Evolutionary conservation across 1,284 basidiomycete species (phyloP), one percentile per base, ranked within the genome.

Genomic region (Somion occarium): DNA sequence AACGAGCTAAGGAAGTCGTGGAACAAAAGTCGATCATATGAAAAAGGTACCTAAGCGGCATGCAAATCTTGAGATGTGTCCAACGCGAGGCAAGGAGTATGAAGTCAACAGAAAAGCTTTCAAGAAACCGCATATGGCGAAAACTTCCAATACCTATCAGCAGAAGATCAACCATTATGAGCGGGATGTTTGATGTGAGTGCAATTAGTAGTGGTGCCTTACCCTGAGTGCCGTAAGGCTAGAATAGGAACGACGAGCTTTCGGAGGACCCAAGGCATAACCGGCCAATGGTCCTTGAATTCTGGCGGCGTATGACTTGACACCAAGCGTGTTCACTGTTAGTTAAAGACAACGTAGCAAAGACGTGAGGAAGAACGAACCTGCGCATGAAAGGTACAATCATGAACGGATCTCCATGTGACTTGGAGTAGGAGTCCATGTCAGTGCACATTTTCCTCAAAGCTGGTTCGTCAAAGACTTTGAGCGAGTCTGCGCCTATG

Each of bases 211-310:
- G 9, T 5, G 22, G 24, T n/a, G 27, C 44, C 64, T 27, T 53
- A 71, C 71, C 70, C 71, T 1, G 66, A 61, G 48, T 72, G 45
- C 51, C 57, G 64, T 50, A 53, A 60, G 2, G 67, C 66, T 5
- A 73, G 54, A 12, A 72, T 23, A 2, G 71, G 70, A 3, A 70
- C 48, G 1, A 69, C 53, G 3, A 70, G 25, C 47, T 69, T 68
- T 25, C 67, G 64, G 2, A 73, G 49, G n/a, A 70, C 45, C 71
- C 71, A 72, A 1, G 69, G 69, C 58, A 73, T 62, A 0, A 58
- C 54, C 1, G 72, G 72, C 64, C 64, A 72, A n/a, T 57, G 52
- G 11, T 60, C 62, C 53, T 70, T 71, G 54, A 60, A 58, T 23
- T 66, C 64, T 2, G 68, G 62, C 12, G 68, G 59, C 4, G 66